Base-by-base conservation (phyloP, 2,329 filamentous ascomycete genomes). In the Plenodomus lindquistii region DNA sequence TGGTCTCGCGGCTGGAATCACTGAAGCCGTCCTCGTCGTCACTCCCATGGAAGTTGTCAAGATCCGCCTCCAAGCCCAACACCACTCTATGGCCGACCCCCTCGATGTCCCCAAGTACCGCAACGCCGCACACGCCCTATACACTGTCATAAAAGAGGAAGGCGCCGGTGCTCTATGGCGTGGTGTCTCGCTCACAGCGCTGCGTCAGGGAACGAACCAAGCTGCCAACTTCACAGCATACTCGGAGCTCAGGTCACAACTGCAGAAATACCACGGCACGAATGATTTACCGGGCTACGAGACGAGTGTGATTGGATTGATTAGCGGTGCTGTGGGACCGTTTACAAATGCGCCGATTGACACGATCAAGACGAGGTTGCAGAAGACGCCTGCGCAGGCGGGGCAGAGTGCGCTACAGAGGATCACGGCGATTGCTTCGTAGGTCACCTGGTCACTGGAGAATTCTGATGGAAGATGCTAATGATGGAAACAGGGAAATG, bases 11-110 rank as follows among this genome's bases (percentile, higher is more conserved):
- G 94, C 94, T 20, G 94, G 94, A 75, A 86, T 99, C 16, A 97
- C 94, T 17, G 94, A 99, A 81, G 94, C 94, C 57, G 93, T 99
- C 37, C 87, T 89, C 40, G 90, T 99, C 42, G 94, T 99, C 47
- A 97, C 92, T 22, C 94, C 94, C 5, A 99, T 99, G 94, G 94
- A 99, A 79, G 94, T 99, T 54, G 85, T 99, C 76, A 99, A 99
- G 83, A 99, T 99, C 71, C 89, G 94, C 40, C 84, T 99, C 62
- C 94, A 99, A 81, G 93, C 93, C 4, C 94, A 99, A 77, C 90
- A 97, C 78, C 94, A 99, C 84, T 91, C 85, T 71, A 94, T 99
- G 87, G 91, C 94, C 40, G 94, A 99, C 71, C 94, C 94, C 5
- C 86, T 97, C 60, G 94, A 97, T 72, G 75, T 97, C 8, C 94